Conservation (phyloP, 192 early-diverging fungal species). For the Jimgerdemannia lactiflua region DNA sequence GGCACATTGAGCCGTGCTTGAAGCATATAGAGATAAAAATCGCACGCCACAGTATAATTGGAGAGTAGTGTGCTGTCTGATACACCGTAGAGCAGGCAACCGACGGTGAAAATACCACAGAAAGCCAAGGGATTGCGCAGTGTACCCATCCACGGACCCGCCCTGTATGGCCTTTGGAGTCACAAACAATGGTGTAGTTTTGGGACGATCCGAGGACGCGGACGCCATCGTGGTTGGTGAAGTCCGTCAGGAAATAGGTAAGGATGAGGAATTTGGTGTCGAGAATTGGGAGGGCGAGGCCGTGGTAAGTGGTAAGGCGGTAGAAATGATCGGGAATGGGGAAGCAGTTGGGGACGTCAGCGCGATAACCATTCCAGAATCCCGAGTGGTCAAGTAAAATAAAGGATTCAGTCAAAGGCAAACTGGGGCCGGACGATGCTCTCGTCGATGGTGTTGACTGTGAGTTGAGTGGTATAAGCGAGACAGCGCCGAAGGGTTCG, state of each 20-base stretch:
- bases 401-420: conserved; percentile 50
- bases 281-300: conserved; percentile 15
- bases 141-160: conserved; percentile 68
- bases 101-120: conserved; percentile 69
- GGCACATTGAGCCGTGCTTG: too few species aligned
- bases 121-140: conserved; percentile 63
- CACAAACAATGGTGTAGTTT: conserved; percentile 9
- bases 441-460: conserved; percentile 33
- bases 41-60: too few species aligned
- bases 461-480: conserved; percentile 21
- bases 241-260: conserved; percentile 11
- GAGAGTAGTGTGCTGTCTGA: conserved; percentile 63
- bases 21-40: too few species aligned
- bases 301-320: conserved; percentile 19
- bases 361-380: conserved; percentile 68
- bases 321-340: background rate
- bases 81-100: conserved; percentile 69
- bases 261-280: conserved; percentile 17
- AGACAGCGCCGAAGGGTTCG: conserved; percentile 2
- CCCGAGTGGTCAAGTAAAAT: conserved; percentile 69
- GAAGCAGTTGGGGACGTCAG: conserved; percentile 10
- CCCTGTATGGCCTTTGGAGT: conserved; percentile 52
- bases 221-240: conserved; percentile 5
- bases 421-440: conserved; percentile 58
- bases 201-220: background rate